These are phyloP conservation scores for Globisporangium viniferum DNA, from an alignment of 352 stramenopile genomes.

Conservation along the genomic window DNA sequence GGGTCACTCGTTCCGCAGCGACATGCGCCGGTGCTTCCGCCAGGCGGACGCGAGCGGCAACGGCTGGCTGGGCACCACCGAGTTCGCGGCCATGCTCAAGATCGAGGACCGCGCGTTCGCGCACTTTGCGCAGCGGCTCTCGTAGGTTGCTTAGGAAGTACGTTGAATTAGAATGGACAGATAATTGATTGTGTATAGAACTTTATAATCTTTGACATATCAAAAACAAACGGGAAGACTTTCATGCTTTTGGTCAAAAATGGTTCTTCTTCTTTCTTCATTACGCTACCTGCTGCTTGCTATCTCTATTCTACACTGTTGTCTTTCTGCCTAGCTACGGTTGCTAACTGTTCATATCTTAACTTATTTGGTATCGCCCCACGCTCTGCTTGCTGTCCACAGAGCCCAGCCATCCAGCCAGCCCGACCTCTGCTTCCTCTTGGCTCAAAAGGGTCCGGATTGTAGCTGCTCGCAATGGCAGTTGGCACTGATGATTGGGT, in stretches of 20 bases:
- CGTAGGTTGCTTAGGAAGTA: background rate
- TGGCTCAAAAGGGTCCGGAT: background rate
- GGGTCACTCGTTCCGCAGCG: constrained; percentile 46
- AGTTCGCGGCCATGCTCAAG: constrained; percentile 53
- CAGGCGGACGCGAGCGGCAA: constrained; percentile 37
- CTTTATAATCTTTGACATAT: background rate
- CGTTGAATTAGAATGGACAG: background rate
- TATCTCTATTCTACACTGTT: constrained; percentile 11
- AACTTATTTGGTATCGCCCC: background rate
- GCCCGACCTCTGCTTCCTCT: background rate
- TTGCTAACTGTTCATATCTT: constrained; percentile 7
- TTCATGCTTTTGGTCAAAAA: background rate
- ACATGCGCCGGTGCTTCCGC: constrained; percentile 60
- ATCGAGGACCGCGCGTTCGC: constrained; percentile 43
- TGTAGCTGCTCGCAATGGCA: background rate
- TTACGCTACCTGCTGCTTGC: background rate
- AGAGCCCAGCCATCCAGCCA: background rate
- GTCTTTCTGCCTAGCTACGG: background rate
- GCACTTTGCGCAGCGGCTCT: constrained; percentile 45
- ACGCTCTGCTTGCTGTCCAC: background rate
- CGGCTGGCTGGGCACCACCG: constrained; percentile 34
- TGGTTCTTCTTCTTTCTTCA: background rate
- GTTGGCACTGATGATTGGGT: background rate
- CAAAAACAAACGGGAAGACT: background rate
- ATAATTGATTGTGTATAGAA: background rate